phyloP scores from a whole-genome alignment of 495 filamentous ascomycete species.

The Talaromyces adpressus region DNA sequence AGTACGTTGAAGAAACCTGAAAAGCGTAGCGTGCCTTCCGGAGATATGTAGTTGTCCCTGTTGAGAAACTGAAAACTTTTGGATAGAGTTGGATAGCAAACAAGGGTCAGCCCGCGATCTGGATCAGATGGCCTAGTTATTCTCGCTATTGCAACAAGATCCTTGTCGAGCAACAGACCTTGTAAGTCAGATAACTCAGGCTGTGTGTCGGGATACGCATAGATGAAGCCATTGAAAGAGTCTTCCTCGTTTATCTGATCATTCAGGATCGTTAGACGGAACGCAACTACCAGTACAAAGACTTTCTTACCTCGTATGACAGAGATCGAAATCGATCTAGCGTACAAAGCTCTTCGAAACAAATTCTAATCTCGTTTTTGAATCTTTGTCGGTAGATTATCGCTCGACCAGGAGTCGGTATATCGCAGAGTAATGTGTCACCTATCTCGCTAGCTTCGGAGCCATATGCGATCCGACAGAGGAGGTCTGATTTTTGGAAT shows the following conservation, averaged over 20 bases:
- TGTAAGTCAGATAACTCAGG: constrained; percentile 19
- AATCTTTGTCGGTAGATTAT: constrained; percentile 9
- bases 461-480: constrained; percentile 27
- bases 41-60: background rate
- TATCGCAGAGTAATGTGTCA: constrained; percentile 30
- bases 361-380: constrained; percentile 22
- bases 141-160: constrained; percentile 21
- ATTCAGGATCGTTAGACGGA: background rate
- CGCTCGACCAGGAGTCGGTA: constrained; percentile 6
- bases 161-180: constrained; percentile 17
- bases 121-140: background rate
- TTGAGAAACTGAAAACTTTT: constrained; percentile 17
- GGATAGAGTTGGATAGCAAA: constrained; percentile 23
- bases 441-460: constrained; percentile 27
- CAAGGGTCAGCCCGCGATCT: constrained; percentile 8
- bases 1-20: constrained; percentile 8
- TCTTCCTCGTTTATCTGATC: constrained; percentile 1
- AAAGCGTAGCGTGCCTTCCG: constrained; percentile 18
- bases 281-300: background rate
- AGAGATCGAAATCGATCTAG: constrained; percentile 24
- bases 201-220: constrained; percentile 29
- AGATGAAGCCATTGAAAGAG: constrained; percentile 26
- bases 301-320: constrained; percentile 22
- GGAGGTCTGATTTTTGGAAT: background rate
- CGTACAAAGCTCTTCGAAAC: constrained; percentile 34